A percentile compares a stretch with the other conserved stretches of the same genome.
Conservation (phyloP, 2,329 filamentous ascomycete genomes). For the Aureobasidium leucospermi region DNA sequence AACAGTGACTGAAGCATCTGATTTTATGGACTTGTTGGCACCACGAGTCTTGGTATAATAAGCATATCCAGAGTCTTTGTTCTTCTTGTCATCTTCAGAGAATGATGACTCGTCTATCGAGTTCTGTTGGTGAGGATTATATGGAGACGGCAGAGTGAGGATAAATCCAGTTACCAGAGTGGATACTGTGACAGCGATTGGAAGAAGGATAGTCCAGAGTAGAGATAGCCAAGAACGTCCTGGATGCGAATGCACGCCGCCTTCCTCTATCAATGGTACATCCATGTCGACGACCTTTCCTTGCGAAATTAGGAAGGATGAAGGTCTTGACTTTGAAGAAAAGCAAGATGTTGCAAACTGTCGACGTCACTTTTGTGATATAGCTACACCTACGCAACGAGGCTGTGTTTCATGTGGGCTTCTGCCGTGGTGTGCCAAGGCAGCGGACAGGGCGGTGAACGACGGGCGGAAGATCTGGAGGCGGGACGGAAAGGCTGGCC, state of each 20-base stretch:
- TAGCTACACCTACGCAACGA: background rate
- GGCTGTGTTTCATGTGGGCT: conserved; percentile 4
- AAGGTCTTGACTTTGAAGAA: background rate
- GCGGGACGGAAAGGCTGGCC: too few relatives aligned
- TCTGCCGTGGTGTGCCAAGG: background rate
- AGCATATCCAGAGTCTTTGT: conserved; percentile 24
- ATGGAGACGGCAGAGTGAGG: conserved; percentile 46
- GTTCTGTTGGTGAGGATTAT: conserved; percentile 33
- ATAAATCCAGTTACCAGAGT: conserved; percentile 45
- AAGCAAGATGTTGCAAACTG: background rate
- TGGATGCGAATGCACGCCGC: background rate
- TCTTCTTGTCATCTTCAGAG: conserved; percentile 22
- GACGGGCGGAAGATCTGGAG: background rate
- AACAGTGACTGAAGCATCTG: conserved; percentile 60
- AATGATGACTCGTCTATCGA: conserved; percentile 23
- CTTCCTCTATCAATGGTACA: background rate
- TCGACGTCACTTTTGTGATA: conserved; percentile 4
- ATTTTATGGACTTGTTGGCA: conserved; percentile 22
- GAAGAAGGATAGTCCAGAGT: conserved; percentile 32
- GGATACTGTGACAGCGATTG: conserved; percentile 29
- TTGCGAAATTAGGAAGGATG: background rate
- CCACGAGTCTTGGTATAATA: conserved; percentile 23
- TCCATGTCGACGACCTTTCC: background rate
- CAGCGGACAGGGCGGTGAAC: background rate
- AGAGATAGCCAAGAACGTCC: conserved; percentile 12